Percentiles rank a stretch among this genome's conserved stretches.
phyloP scores from a whole-genome alignment of 768 basidiomycete species.

The Leucosporidium yakuticum region DNA sequence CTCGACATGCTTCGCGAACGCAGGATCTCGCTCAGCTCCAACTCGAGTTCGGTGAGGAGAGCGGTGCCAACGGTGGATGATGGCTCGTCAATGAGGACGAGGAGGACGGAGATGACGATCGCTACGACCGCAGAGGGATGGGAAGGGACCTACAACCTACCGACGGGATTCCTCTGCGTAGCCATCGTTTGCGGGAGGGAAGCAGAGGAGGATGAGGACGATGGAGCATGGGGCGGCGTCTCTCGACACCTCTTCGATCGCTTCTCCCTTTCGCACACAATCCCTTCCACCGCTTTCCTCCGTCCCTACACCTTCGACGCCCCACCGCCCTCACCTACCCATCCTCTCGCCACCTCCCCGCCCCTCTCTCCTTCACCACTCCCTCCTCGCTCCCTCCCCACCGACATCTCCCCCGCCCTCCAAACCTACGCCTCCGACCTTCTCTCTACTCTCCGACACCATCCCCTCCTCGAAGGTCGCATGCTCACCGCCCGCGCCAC shows the following conservation, averaged over 20 bases:
- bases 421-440: conserved; percentile 18
- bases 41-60: not conserved
- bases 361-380: not conserved
- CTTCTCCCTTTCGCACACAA: conserved; percentile 13
- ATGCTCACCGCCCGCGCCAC: not conserved
- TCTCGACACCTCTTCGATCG: conserved; percentile 13
- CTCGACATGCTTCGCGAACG: conserved; percentile 2
- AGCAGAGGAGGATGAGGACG: not conserved
- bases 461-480: conserved; percentile 9
- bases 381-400: not conserved
- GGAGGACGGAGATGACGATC: not conserved
- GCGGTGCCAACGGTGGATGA: not conserved
- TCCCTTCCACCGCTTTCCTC: not conserved
- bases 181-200: conserved; percentile 5
- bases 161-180: conserved; percentile 4
- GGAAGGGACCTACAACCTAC: conserved; percentile 11
- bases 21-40: not conserved
- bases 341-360: not conserved
- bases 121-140: not conserved
- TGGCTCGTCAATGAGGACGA: not conserved
- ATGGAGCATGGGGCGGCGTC: conserved; percentile 5
- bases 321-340: not conserved
- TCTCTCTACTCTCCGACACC: conserved; percentile 12
- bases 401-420: conserved; percentile 2
- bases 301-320: not conserved